Evolutionary conservation across 306 rosid genomes (phyloP).

Genomic region (Quercus mongolica): DNA sequence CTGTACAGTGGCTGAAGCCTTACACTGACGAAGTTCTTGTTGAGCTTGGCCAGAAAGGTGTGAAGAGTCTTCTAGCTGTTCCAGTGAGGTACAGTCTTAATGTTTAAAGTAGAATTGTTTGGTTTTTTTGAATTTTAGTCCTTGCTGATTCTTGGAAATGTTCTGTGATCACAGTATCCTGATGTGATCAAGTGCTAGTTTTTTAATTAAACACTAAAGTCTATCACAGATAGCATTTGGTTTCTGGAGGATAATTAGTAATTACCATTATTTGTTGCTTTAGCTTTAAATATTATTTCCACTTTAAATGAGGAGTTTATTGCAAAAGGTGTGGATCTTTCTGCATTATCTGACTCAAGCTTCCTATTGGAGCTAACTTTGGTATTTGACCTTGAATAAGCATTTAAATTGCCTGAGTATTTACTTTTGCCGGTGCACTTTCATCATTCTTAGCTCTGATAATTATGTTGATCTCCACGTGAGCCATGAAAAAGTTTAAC

Average conservation of each 20-base stretch:
- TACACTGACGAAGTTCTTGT: slow-evolving; percentile 95
- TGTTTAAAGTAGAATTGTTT: not conserved
- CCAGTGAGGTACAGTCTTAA: slow-evolving; percentile 72
- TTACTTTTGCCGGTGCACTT: not conserved
- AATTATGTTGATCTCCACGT: not conserved
- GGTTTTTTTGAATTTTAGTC: not conserved
- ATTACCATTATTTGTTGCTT: not conserved
- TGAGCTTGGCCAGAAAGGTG: slow-evolving; percentile 95
- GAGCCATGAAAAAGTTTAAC: not conserved
- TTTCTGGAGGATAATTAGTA: not conserved
- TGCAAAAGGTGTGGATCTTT: not conserved
- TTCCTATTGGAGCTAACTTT: not conserved
- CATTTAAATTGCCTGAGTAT: not conserved
- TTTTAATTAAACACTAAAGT: not conserved
- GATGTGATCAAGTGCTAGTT: not conserved
- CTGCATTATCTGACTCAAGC: not conserved
- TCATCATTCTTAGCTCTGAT: not conserved
- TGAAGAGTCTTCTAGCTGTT: slow-evolving; percentile 90
- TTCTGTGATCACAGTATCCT: not conserved
- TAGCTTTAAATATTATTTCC: not conserved
- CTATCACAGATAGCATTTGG: not conserved
- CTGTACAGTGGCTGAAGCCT: slow-evolving; percentile 97
- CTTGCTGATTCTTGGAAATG: not conserved
- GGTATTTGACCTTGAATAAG: not conserved
- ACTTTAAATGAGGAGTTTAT: not conserved